A percentile compares a stretch with the other conserved stretches of the same genome.
Conservation (phyloP, 768 basidiomycete species). For the Cyathus striatus region DNA sequence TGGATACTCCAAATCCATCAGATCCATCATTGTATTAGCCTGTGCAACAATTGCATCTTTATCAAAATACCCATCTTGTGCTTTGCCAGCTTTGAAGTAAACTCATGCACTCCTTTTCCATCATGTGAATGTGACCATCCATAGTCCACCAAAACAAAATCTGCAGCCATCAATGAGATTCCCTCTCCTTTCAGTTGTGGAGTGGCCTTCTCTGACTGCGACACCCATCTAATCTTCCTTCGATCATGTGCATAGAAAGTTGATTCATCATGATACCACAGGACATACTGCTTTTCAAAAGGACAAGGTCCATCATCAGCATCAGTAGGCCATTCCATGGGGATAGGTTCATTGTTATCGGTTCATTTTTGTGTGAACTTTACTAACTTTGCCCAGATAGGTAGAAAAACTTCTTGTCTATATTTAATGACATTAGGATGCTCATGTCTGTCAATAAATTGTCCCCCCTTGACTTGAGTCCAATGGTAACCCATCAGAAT, state of each 20-base stretch:
- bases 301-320: not conserved
- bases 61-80: slow-evolving; percentile 16
- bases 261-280: slow-evolving; percentile 33
- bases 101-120: slow-evolving; percentile 8
- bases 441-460: slow-evolving; percentile 25
- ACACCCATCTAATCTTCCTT: slow-evolving; percentile 20
- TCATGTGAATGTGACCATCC: slow-evolving; percentile 14
- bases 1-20: slow-evolving; percentile 12
- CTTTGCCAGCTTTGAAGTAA: slow-evolving; percentile 18
- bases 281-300: not conserved
- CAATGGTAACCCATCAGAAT: slow-evolving; percentile 12
- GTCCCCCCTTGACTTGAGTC: slow-evolving; percentile 7
- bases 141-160: slow-evolving; percentile 27
- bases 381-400: no score
- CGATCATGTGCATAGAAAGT: slow-evolving; percentile 34
- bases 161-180: slow-evolving; percentile 28
- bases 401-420: slow-evolving; percentile 8
- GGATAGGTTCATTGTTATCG: no score
- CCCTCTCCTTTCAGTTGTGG: slow-evolving; percentile 35
- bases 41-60: slow-evolving; percentile 24
- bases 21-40: slow-evolving; percentile 11
- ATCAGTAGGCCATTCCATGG: not conserved
- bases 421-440: slow-evolving; percentile 26
- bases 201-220: slow-evolving; percentile 12
- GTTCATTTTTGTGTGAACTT: no score